Conservation (phyloP, 192 early-diverging fungal species). For the Phlyctochytrium bullatum region DNA sequence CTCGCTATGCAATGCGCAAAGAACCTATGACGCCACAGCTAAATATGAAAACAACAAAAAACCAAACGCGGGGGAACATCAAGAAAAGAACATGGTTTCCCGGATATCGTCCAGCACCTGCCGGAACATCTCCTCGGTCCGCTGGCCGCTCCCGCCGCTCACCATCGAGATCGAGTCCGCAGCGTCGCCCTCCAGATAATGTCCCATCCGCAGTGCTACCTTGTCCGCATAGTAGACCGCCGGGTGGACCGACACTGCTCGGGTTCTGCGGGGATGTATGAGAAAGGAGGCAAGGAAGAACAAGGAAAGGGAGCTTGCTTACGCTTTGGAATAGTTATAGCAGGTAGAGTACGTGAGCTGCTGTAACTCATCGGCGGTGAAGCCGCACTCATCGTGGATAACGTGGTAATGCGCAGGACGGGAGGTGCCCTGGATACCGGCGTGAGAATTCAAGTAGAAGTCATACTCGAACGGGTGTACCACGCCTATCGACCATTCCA, state of each 20-base stretch:
- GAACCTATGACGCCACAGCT: too few relatives aligned
- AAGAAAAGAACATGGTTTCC: neutral
- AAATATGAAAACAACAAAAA: neutral
- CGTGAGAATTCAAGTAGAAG: constrained; percentile 34
- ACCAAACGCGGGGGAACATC: neutral
- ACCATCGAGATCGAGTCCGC: neutral
- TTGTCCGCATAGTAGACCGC: constrained; percentile 52
- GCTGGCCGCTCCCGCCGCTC: neutral
- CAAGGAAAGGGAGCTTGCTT: neutral
- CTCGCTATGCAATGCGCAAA: too few relatives aligned
- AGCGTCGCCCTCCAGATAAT: constrained; percentile 5
- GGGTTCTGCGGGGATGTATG: constrained; percentile 32
- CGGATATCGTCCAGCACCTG: neutral
- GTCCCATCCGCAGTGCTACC: constrained; percentile 40
- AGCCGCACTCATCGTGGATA: constrained; percentile 43
- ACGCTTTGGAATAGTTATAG: constrained; percentile 30
- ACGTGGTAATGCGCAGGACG: constrained; percentile 47
- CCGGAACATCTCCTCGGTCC: neutral
- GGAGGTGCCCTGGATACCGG: constrained; percentile 41
- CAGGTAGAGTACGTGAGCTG: constrained; percentile 35
- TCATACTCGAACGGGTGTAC: constrained; percentile 38
- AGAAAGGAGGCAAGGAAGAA: constrained; percentile 8
- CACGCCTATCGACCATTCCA: constrained; percentile 9
- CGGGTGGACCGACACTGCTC: constrained; percentile 47
- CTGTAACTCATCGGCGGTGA: constrained; percentile 39